Base-by-base conservation (phyloP, 1,284 basidiomycete genomes). In the Anthracocystis walkeri region DNA sequence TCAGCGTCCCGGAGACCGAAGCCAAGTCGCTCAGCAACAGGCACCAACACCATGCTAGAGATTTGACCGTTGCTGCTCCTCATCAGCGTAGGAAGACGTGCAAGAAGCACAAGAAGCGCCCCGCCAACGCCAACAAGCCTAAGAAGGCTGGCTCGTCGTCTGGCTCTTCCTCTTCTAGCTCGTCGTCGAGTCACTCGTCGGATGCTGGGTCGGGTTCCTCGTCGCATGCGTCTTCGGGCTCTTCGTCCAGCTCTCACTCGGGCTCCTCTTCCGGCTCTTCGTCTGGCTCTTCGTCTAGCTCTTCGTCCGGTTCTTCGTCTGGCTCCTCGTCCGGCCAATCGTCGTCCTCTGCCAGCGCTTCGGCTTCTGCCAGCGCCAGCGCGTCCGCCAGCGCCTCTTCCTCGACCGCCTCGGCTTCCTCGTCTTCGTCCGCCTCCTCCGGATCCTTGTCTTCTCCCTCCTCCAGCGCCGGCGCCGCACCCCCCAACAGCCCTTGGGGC, bases 1-100 rank as follows among this genome's bases (percentile, higher is more conserved):
- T 59, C 42, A 58, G 45, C 51, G 56, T 58, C 50, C 65, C 48
- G 27, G 53, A 56, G 62, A 58, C 56, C 21, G 50, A 69, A n/a
- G 72, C 72, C 50, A 75, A 66, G 66, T 58, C 65, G 58, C 65
- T 75, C 53, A 75, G 72, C 66, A 69, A 65, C 63, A 49, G 72
- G 31, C 62, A 75, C 41, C 55, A 48, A 6, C 14, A 65, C 31
- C 53, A 58, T 57, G 29, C 27, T 25, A 54, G 56, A 11, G 58
- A 25, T 25, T 16, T 49, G 21, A 38, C 44, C 12, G 44, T 18
- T 23, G 27, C 31, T 27, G 20, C 60, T 4, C 40, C 51, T 25
- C 41, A 69, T 25, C 35, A 38, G 35, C 58, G 62, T 20, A 21
- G 61, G 7, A 59, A 56, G 48, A 35, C 42, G 7, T 60, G 61